Conservation (phyloP, 345 rosid species). For the Gossypium mustelinum region DNA sequence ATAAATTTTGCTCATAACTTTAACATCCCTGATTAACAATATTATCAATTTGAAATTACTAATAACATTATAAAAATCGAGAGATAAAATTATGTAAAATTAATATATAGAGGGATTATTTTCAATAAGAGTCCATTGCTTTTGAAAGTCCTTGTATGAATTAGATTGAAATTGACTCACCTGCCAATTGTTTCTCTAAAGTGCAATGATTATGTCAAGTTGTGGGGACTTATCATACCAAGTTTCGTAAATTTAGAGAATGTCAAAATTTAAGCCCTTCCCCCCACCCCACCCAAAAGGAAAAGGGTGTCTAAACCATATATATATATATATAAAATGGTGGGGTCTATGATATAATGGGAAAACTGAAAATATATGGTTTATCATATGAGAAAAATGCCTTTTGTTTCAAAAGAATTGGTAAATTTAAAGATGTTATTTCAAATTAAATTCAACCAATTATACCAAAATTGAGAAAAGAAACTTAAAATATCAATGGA, state of each 20-base stretch:
- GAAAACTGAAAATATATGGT: not conserved
- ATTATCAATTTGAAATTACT: too few species aligned
- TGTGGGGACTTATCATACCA: conserved; percentile 4
- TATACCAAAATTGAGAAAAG: too few species aligned
- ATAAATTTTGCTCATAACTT: too few species aligned
- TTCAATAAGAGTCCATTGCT: not conserved
- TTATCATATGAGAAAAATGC: not conserved
- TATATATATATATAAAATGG: not conserved
- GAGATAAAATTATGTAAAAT: too few species aligned
- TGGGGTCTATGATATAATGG: not conserved
- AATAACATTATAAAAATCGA: too few species aligned
- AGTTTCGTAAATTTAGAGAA: not conserved
- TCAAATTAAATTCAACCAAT: not conserved
- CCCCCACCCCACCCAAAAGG: not conserved
- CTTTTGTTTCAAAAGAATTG: not conserved
- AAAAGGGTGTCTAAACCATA: not conserved
- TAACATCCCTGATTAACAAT: too few species aligned
- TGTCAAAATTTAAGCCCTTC: not conserved
- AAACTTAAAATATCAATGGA: not conserved
- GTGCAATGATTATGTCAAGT: conserved; percentile 15
- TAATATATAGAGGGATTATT: not conserved
- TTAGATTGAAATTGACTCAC: conserved; percentile 23
- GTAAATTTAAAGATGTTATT: not conserved
- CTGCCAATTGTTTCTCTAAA: conserved; percentile 11
- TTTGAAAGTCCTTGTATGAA: conserved; percentile 21